Evolutionary conservation across 2,329 filamentous ascomycete species (phyloP).

Genomic region (Stachybotrys elegans): DNA sequence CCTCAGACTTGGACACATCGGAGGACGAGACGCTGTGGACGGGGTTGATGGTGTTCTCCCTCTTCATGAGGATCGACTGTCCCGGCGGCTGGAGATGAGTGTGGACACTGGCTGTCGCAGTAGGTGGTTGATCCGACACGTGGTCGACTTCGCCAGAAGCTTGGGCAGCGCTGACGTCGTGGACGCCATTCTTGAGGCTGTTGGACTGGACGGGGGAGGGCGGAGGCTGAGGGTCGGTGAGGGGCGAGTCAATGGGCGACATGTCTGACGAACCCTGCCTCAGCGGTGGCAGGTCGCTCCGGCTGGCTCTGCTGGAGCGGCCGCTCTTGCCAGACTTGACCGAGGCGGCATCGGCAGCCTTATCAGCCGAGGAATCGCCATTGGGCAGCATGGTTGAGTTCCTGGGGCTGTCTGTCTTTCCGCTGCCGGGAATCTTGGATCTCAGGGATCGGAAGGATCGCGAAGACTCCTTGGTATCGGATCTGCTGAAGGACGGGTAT

Average conservation of each 20-base stretch:
- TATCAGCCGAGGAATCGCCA: constrained; percentile 54
- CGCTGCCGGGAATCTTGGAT: constrained; percentile 78
- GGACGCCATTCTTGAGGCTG: constrained; percentile 66
- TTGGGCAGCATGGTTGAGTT: constrained; percentile 63
- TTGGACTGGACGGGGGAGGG: constrained; percentile 84
- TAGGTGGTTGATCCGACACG: constrained; percentile 85
- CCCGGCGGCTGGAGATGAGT: constrained; percentile 64
- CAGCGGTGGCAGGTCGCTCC: constrained; percentile 37
- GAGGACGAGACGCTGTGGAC: constrained; percentile 45
- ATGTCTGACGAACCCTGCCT: constrained; percentile 36
- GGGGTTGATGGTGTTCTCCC: constrained; percentile 65
- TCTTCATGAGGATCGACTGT: constrained; percentile 84
- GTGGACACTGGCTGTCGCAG: constrained; percentile 54
- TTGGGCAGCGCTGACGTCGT: constrained; percentile 76
- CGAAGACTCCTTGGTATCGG: constrained; percentile 88
- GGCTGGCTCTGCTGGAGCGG: constrained; percentile 41
- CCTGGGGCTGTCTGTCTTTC: constrained; percentile 74
- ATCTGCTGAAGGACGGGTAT: constrained; percentile 86
- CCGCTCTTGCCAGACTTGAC: constrained; percentile 64
- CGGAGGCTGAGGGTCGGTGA: constrained; percentile 55
- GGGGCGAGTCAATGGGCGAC: constrained; percentile 31
- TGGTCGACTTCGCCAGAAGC: constrained; percentile 87
- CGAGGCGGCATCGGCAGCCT: constrained; percentile 64
- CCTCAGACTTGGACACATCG: constrained; percentile 36
- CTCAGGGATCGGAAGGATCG: constrained; percentile 80